phyloP scores from a whole-genome alignment of 345 rosid genomes.

The Acer saccharum region DNA sequence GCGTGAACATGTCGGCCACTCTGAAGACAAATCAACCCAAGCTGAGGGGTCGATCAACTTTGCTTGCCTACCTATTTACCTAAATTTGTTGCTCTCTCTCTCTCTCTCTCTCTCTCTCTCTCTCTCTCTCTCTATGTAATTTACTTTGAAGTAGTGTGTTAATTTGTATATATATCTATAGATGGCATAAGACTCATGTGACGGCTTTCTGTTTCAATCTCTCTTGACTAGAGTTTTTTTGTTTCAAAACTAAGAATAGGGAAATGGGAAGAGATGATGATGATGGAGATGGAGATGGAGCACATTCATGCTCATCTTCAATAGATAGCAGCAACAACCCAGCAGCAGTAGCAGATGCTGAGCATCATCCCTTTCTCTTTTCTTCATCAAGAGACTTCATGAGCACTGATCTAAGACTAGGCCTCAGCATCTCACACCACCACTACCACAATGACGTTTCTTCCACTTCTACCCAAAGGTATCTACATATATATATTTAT shows the following conservation, averaged over 20 bases:
- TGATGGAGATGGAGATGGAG: background rate
- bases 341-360: background rate
- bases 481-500: no score
- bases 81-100: no score
- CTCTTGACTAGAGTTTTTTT: background rate
- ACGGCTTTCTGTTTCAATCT: constrained; percentile 21
- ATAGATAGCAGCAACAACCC: constrained; percentile 29
- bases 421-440: constrained; percentile 33
- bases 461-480: constrained; percentile 5
- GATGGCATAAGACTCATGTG: constrained; percentile 14
- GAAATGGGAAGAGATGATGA: constrained; percentile 16
- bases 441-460: background rate
- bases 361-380: constrained; percentile 1
- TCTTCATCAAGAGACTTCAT: constrained; percentile 17
- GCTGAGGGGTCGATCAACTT: background rate
- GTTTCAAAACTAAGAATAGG: background rate
- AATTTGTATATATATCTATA: constrained; percentile 7
- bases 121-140: background rate
- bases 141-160: background rate
- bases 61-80: background rate
- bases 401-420: constrained; percentile 39
- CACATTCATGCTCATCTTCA: constrained; percentile 29
- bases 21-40: constrained; percentile 26
- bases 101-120: constrained; percentile 1
- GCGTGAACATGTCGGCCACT: constrained; percentile 43